Conservation (phyloP, 768 basidiomycete genomes). For the Sarcodon aspratus region DNA sequence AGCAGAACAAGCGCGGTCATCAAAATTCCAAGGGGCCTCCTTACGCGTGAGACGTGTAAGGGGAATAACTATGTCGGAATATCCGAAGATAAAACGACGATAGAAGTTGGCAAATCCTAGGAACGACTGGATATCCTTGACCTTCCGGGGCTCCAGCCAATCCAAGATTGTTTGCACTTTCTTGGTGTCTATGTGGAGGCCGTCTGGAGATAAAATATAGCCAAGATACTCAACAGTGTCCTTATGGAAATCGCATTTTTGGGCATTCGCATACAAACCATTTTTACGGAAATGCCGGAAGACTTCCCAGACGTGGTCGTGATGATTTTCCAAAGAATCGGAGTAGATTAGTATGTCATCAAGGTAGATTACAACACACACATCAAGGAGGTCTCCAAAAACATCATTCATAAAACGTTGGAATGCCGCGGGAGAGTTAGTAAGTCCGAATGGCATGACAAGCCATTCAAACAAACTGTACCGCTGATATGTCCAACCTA, state of each 20-base stretch:
- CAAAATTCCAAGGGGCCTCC: constrained; percentile 10
- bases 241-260: constrained; percentile 25
- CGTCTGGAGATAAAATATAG: constrained; percentile 19
- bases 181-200: constrained; percentile 24
- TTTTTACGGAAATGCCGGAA: constrained; percentile 16
- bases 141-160: constrained; percentile 16
- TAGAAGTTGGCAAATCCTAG: constrained; percentile 24
- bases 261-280: constrained; percentile 16
- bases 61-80: constrained; percentile 20
- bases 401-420: constrained; percentile 14
- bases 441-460: not conserved
- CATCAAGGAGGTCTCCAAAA: constrained; percentile 6
- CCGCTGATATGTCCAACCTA: too few relatives aligned
- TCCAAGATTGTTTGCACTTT: constrained; percentile 24
- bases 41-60: constrained; percentile 19
- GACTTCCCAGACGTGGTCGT: constrained; percentile 6
- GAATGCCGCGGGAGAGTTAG: constrained; percentile 13
- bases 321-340: constrained; percentile 6
- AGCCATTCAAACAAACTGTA: too few relatives aligned
- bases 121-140: constrained; percentile 19
- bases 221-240: constrained; percentile 29
- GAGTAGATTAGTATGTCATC: constrained; percentile 10
- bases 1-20: constrained; percentile 4
- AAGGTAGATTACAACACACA: constrained; percentile 5
- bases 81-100: constrained; percentile 19